phyloP scores from a whole-genome alignment of 1,139 yeast species.

The Debaryomyces subglobosus region DNA sequence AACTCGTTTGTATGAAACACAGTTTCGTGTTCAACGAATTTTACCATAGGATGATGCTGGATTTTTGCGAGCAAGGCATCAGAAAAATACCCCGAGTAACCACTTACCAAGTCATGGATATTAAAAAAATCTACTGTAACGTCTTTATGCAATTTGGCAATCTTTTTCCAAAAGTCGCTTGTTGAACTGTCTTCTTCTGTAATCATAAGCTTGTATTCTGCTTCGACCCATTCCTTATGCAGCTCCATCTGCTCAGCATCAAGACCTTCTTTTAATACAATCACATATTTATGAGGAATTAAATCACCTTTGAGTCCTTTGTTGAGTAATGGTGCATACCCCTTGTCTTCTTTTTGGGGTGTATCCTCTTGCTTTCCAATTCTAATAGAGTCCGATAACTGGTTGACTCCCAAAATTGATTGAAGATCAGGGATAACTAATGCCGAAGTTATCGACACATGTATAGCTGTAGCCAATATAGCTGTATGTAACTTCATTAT shows the following conservation, averaged over 20 bases:
- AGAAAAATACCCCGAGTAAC: conserved; percentile 39
- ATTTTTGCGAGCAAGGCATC: conserved; percentile 29
- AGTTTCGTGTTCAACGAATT: conserved; percentile 42
- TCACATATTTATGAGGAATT: conserved; percentile 54
- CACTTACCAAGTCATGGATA: conserved; percentile 29
- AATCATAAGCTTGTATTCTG: conserved; percentile 18
- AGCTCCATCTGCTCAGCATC: conserved; percentile 17
- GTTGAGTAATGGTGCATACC: conserved; percentile 5
- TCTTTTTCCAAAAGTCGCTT: conserved; percentile 9
- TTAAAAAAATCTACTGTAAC: conserved; percentile 38
- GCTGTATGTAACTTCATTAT: conserved; percentile 2
- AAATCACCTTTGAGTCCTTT: not conserved
- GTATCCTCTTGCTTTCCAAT: not conserved
- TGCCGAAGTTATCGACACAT: conserved; percentile 1
- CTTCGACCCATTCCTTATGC: conserved; percentile 8
- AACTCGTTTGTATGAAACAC: conserved; percentile 35
- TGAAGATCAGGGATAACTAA: conserved; percentile 10
- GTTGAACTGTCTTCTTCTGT: conserved; percentile 10
- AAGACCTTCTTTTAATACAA: conserved; percentile 37
- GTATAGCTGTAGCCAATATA: conserved; percentile 1
- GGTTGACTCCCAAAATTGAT: conserved; percentile 5
- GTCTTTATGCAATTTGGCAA: conserved; percentile 3
- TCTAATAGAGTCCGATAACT: not conserved
- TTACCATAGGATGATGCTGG: conserved; percentile 31
- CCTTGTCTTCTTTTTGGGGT: not conserved